Base-by-base conservation (phyloP, 2,329 filamentous ascomycete genomes). In the Pseudogymnoascus sp. region DNA sequence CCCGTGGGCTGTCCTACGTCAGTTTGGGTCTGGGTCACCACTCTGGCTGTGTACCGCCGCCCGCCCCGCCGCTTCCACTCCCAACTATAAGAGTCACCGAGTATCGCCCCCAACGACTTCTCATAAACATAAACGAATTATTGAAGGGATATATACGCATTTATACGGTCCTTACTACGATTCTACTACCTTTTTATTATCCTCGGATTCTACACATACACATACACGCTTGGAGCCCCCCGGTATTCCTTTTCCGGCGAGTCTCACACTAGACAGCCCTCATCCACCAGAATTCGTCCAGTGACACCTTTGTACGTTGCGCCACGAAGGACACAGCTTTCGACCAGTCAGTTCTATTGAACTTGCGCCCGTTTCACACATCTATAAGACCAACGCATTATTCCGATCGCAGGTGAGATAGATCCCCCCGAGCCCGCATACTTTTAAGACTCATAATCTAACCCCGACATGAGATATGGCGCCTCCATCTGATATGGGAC, bases 261-360 rank as follows among this genome's bases (percentile, higher is more conserved):
- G 28, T 54, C 16, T 20, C n/a, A 54, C 47, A 54, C 47, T 32
- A 54, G 47, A 54, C 18, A 14, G 2, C 18, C 47, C 47, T 54
- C 47, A 47, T 28, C 41, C 47, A 54, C 47, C 47, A 32, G 47
- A 54, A 54, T 32, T 20, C 16, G 32, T 16, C 47, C 28, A 20
- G 47, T 54, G 47, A 54, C 47, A 54, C 28, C 47, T 54, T 54
- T 54, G 47, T 54, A 32, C 47, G n/a, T 54, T 28, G 47, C 28
- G 28, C 47, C 47, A 54, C 47, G 28, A 34, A 54, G 47, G 25
- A 54, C 28, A 54, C 47, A 34, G 32, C 20, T 32, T 6, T 20
- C 47, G 28, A 54, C 47, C 47, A 32, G 47, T 54, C 47, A 54
- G 14, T 3, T 16, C 47, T 54, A 6, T 14, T 34, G 16, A 34